These are phyloP conservation scores for Candida multigemmis DNA, from an alignment of 805 yeast species.

Conservation along the genomic window DNA sequence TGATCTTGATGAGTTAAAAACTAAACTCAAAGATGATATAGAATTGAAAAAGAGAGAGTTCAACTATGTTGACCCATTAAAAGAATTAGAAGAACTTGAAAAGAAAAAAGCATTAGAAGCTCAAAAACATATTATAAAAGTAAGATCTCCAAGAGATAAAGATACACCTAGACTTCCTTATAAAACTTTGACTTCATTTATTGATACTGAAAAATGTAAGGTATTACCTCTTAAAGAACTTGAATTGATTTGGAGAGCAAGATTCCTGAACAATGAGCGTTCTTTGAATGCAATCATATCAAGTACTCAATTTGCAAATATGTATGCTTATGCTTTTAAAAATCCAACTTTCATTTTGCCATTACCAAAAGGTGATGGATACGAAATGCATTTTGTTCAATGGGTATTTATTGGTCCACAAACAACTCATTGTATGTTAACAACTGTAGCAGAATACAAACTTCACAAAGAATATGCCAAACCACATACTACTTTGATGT, in stretches of 20 bases:
- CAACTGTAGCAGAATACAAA: slow-evolving; percentile 87
- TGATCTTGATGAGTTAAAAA: slow-evolving; percentile 51
- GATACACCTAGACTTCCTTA: slow-evolving; percentile 40
- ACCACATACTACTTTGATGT: slow-evolving; percentile 86
- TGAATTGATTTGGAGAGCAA: slow-evolving; percentile 81
- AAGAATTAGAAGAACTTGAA: slow-evolving; percentile 53
- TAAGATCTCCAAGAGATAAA: slow-evolving; percentile 24
- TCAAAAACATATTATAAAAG: slow-evolving; percentile 17
- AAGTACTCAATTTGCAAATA: slow-evolving; percentile 46
- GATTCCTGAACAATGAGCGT: slow-evolving; percentile 56
- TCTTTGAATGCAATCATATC: slow-evolving; percentile 60
- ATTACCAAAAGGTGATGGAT: slow-evolving; percentile 54
- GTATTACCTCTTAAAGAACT: slow-evolving; percentile 53
- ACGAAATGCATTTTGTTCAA: slow-evolving; percentile 86
- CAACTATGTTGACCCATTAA: slow-evolving; percentile 58
- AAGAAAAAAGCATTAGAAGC: slow-evolving; percentile 23
- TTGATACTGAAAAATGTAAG: slow-evolving; percentile 59
- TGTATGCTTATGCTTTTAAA: slow-evolving; percentile 56
- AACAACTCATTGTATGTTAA: slow-evolving; percentile 83
- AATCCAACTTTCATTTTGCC: slow-evolving; percentile 89
- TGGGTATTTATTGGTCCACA: slow-evolving; percentile 84
- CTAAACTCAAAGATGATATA: slow-evolving; percentile 52
- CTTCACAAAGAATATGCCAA: slow-evolving; percentile 85
- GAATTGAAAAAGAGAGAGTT: slow-evolving; percentile 46
- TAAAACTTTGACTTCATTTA: slow-evolving; percentile 62